Evolutionary conservation across 352 stramenopile genomes (phyloP), one percentile per base, ranked within the genome.

Genomic region (Detonula confervacea): DNA sequence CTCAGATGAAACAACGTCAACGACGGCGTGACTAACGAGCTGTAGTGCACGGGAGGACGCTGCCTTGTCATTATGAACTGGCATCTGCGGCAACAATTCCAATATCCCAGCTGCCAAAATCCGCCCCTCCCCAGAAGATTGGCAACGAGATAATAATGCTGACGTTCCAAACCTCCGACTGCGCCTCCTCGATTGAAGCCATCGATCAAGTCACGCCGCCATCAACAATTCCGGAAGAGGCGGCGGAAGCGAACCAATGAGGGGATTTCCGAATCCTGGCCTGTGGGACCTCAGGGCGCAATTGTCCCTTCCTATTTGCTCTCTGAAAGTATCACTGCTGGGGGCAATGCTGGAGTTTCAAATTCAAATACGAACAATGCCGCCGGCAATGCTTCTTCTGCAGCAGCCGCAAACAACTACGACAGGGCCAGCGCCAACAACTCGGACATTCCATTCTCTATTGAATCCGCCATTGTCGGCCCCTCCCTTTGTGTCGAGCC

Each of bases 211-310:
- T 63, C 14, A 0, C 18, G 1, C 35, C 39, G 20, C 27, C n/a
- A n/a, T n/a, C n/a, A n/a, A n/a, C 16, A 61, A 54, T 39, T 27
- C 27, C 18, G 35, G 42, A 3, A 54, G 22, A 12, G 60, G n/a
- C n/a, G 46, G 24, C 27, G 14, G 55, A 8, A 37, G n/a, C n/a
- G 42, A 4, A 24, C 24, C 20, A 24, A 14, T n/a, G n/a, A 11
- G 25, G 35, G 8, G 29, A 47, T 42, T 56, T 44, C 64, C 30
- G 39, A 56, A 2, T 30, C 59, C 52, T 75, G 55, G 54, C 74
- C 74, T 25, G 65, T 83, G 14, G 74, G 66, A 47, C 74, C 74
- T 5, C 74, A 73, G 35, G 74, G 74, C n/a, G 67, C 66, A 22
- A 42, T 55, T n/a, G 20, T 83, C 42, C 66, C 65, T 14, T 65